Evolutionary conservation across 768 basidiomycete genomes (phyloP).

Genomic region (Leccinum arenicola): DNA sequence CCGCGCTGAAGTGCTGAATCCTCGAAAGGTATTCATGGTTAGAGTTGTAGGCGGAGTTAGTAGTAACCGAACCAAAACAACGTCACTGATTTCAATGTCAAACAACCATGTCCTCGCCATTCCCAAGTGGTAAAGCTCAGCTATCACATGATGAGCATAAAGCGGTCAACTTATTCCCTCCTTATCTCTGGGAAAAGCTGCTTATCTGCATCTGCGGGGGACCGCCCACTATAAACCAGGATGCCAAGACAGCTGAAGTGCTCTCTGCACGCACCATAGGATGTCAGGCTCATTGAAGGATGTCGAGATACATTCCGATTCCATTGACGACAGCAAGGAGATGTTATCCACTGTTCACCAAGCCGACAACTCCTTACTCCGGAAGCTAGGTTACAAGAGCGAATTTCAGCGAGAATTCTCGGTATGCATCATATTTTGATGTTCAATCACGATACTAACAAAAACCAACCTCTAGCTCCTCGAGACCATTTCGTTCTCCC

Average conservation of each 20-base stretch:
- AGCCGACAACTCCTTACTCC: conserved; percentile 16
- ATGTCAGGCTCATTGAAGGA: neutral
- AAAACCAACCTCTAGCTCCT: conserved; percentile 4
- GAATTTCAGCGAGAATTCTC: conserved; percentile 26
- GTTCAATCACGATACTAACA: neutral
- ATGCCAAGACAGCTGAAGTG: neutral
- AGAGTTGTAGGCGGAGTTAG: neutral
- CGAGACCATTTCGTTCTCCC: conserved; percentile 24
- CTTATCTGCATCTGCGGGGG: neutral
- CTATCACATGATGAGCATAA: neutral
- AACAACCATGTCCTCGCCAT: neutral
- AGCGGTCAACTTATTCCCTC: neutral
- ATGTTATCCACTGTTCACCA: conserved; percentile 8
- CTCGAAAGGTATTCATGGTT: conserved; percentile 27
- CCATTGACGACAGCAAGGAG: neutral
- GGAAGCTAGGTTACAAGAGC: conserved; percentile 27
- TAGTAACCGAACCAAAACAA: neutral
- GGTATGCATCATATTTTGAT: neutral
- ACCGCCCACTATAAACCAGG: neutral
- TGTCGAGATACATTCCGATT: neutral
- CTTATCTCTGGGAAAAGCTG: conserved; percentile 1
- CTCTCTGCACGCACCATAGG: neutral
- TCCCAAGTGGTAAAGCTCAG: neutral
- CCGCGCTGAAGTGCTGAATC: conserved; percentile 50
- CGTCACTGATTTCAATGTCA: neutral